Conservation (phyloP, 768 basidiomycete genomes). For the Suillus occidentalis region DNA sequence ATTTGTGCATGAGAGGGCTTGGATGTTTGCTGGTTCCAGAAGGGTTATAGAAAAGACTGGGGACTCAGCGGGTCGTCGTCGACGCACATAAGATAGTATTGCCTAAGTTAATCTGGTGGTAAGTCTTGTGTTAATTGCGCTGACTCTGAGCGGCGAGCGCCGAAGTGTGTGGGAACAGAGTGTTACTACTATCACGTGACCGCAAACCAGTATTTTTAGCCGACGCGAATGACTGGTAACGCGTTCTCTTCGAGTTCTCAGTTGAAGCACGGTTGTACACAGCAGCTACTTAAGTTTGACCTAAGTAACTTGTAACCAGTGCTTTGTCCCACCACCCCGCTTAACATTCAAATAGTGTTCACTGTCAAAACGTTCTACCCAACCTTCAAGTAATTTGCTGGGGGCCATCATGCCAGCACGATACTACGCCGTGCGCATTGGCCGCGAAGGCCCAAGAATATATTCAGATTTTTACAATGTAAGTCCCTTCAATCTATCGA, state of each 20-base stretch:
- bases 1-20: not conserved
- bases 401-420: conserved; percentile 7
- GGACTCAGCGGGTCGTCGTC: not conserved
- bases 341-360: not conserved
- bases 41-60: not conserved
- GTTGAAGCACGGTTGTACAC: not conserved
- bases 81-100: not conserved
- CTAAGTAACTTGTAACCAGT: not conserved
- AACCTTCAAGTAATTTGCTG: not conserved
- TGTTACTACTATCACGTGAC: not conserved
- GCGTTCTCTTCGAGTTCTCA: no score
- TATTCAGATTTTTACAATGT: conserved; percentile 32
- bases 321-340: not conserved
- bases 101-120: no score
- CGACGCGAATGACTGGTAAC: not conserved
- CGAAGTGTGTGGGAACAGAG: no score
- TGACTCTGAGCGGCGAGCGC: no score
- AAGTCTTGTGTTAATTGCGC: no score
- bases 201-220: no score
- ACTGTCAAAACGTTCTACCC: not conserved
- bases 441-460: conserved; percentile 32
- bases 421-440: conserved; percentile 38
- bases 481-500: conserved; percentile 7
- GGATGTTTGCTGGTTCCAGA: not conserved
- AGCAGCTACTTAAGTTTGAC: not conserved